These are phyloP conservation scores for Venturia pyrina DNA, from an alignment of 2,329 filamentous ascomycete species.

Conservation along the genomic window DNA sequence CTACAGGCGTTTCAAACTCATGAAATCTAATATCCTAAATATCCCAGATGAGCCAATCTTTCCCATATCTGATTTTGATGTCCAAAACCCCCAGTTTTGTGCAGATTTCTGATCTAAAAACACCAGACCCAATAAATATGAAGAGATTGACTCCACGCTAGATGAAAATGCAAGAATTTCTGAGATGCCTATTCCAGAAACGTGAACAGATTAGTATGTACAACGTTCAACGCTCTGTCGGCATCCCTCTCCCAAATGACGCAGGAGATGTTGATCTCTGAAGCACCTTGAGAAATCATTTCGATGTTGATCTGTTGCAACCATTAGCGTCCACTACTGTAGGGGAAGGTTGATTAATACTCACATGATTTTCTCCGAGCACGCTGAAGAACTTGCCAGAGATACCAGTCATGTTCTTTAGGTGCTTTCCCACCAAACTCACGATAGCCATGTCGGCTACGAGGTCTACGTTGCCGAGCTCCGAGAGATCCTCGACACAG, in stretches of 20 bases:
- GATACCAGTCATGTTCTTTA: constrained; percentile 94
- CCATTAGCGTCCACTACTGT: not conserved
- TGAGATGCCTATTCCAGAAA: constrained; percentile 61
- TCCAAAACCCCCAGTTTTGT: not conserved
- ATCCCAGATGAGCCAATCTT: not conserved
- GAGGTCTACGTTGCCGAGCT: constrained; percentile 83
- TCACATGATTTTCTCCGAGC: constrained; percentile 67
- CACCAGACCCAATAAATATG: not conserved
- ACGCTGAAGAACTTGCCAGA: constrained; percentile 92
- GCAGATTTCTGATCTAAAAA: not conserved
- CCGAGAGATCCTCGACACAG: constrained; percentile 58
- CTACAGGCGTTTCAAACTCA: too few relatives aligned
- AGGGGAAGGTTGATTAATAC: not conserved
- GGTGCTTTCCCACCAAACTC: constrained; percentile 84
- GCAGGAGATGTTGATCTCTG: constrained; percentile 98
- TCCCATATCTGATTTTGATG: not conserved
- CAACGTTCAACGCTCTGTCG: constrained; percentile 85
- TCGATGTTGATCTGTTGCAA: constrained; percentile 67
- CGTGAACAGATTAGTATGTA: constrained; percentile 94
- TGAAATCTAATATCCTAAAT: too few relatives aligned
- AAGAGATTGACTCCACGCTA: not conserved
- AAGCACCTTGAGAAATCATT: constrained; percentile 99
- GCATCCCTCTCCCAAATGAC: constrained; percentile 90
- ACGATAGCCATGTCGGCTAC: constrained; percentile 90
- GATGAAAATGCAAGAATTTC: not conserved